Evolutionary conservation across 2,329 filamentous ascomycete genomes (phyloP).

Genomic region (Anisogramma anomala): DNA sequence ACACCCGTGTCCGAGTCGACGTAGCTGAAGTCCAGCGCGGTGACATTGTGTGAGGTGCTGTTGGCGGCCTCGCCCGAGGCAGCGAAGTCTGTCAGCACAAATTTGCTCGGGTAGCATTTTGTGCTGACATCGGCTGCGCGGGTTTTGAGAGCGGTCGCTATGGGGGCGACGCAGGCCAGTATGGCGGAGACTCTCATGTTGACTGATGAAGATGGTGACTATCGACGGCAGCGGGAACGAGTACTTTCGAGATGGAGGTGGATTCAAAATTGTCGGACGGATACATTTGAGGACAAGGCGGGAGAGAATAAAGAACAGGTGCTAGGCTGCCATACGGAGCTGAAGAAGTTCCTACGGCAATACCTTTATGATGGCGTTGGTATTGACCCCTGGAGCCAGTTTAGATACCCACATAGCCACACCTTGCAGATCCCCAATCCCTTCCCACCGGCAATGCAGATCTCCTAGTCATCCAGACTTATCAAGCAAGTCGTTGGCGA

Average conservation of each 20-base stretch:
- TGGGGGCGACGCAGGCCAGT: slow-evolving; percentile 6
- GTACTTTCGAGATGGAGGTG: background rate
- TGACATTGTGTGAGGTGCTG: slow-evolving; percentile 23
- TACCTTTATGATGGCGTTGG: too few species aligned
- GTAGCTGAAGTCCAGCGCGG: slow-evolving; percentile 30
- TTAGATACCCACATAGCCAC: background rate
- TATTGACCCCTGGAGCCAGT: slow-evolving; percentile 5
- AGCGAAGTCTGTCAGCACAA: slow-evolving; percentile 28
- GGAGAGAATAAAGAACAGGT: background rate
- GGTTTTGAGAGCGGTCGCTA: slow-evolving; percentile 9
- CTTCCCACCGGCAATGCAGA: slow-evolving; percentile 2
- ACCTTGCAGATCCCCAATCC: slow-evolving; percentile 7
- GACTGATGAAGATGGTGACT: background rate
- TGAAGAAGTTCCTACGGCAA: too few species aligned
- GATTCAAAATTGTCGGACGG: too few species aligned
- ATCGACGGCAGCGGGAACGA: background rate
- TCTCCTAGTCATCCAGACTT: background rate
- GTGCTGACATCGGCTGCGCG: slow-evolving; percentile 2
- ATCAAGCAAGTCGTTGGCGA: background rate
- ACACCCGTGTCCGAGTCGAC: slow-evolving; percentile 28
- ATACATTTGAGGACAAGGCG: too few species aligned
- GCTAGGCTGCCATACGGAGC: background rate
- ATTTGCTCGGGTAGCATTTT: slow-evolving; percentile 25
- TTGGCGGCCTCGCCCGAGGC: slow-evolving; percentile 17
- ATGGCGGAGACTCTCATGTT: slow-evolving; percentile 5